These are phyloP conservation scores for Begonia fuchsioides DNA, from an alignment of 306 rosid species.

Conservation along the genomic window DNA sequence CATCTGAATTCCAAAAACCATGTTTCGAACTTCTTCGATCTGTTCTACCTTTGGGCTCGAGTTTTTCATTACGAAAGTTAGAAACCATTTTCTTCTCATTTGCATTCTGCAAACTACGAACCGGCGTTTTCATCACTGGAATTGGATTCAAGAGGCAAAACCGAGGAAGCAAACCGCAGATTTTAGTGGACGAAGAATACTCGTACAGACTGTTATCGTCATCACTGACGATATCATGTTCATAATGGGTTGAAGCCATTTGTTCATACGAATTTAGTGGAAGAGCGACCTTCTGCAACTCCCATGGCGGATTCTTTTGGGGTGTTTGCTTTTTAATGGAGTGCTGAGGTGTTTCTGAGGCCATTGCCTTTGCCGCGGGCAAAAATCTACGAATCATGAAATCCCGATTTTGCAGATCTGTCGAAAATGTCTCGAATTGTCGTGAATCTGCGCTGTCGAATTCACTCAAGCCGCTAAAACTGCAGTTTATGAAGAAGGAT, in stretches of 20 bases:
- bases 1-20: constrained; percentile 9
- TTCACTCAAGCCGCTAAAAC: constrained; percentile 60
- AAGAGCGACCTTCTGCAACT: constrained; percentile 19
- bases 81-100: constrained; percentile 1
- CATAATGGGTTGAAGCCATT: constrained; percentile 19
- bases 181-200: constrained; percentile 13
- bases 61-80: constrained; percentile 4
- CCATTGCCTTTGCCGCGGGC: constrained; percentile 86
- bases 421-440: constrained; percentile 30
- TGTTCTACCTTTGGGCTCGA: constrained; percentile 8
- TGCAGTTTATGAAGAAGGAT: constrained; percentile 55
- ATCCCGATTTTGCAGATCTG: constrained; percentile 38
- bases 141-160: constrained; percentile 39
- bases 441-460: constrained; percentile 36
- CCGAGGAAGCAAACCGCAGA: constrained; percentile 46
- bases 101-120: constrained; percentile 18
- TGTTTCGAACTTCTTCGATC: constrained; percentile 7
- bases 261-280: constrained; percentile 22
- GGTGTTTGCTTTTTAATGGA: constrained; percentile 27
- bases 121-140: constrained; percentile 36
- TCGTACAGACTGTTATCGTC: constrained; percentile 15
- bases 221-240: constrained; percentile 34
- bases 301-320: constrained; percentile 35
- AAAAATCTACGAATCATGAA: constrained; percentile 83
- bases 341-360: constrained; percentile 41